phyloP scores from a whole-genome alignment of 306 rosid genomes.

The Ziziphus jujuba region DNA sequence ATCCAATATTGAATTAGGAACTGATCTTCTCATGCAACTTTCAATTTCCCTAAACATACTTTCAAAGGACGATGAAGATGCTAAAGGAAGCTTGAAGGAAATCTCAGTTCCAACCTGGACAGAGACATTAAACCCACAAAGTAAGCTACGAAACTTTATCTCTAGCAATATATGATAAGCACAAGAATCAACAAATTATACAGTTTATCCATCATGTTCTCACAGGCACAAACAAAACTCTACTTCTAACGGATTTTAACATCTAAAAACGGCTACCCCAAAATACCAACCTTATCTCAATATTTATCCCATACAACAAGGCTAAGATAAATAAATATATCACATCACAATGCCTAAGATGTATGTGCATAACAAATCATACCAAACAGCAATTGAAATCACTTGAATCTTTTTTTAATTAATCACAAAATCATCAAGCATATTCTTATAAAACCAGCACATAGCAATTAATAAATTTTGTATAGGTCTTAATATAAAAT shows the following conservation, averaged over 20 bases:
- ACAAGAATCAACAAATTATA: no score
- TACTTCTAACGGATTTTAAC: no score
- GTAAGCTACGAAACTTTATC: conserved; percentile 12
- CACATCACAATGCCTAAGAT: no score
- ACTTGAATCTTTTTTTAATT: neutral
- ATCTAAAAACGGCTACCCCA: no score
- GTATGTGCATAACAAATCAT: no score
- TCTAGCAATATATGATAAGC: no score
- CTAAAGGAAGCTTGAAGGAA: conserved; percentile 94
- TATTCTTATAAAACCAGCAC: neutral
- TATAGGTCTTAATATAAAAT: neutral
- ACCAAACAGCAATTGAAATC: neutral
- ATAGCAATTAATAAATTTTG: neutral
- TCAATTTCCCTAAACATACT: conserved; percentile 95
- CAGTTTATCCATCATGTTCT: no score
- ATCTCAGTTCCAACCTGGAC: conserved; percentile 96
- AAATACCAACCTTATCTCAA: no score
- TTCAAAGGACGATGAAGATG: conserved; percentile 82
- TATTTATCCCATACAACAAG: neutral
- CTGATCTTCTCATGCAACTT: conserved; percentile 66
- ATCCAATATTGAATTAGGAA: conserved; percentile 33
- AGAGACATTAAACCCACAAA: conserved; percentile 28
- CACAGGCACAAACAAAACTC: no score
- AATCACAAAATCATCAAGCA: neutral
- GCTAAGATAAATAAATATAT: neutral